Evolutionary conservation across 2,329 filamentous ascomycete genomes (phyloP).

Genomic region (Arthrobotrys sphaeroides): DNA sequence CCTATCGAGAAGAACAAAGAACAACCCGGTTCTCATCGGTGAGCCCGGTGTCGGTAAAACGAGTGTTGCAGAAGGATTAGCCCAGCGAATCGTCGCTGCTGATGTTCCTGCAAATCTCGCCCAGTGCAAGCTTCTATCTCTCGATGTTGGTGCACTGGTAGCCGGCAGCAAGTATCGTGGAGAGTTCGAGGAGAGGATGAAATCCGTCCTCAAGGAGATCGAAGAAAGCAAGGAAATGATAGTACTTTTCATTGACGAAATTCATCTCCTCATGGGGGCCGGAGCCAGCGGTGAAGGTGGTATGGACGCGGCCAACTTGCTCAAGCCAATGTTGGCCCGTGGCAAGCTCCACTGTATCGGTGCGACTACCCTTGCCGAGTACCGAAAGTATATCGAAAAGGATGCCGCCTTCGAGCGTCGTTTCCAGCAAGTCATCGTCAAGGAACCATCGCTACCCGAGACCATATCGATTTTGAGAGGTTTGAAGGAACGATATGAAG

Average conservation of each 20-base stretch:
- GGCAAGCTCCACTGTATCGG: slow-evolving; percentile 98
- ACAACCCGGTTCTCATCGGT: slow-evolving; percentile 97
- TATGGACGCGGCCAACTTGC: slow-evolving; percentile 97
- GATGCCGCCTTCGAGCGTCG: slow-evolving; percentile 97
- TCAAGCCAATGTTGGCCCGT: slow-evolving; percentile 97
- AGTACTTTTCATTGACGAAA: slow-evolving; percentile 97
- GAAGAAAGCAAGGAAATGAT: slow-evolving; percentile 95
- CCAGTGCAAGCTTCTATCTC: slow-evolving; percentile 84
- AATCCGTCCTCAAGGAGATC: slow-evolving; percentile 97
- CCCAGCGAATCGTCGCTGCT: slow-evolving; percentile 92
- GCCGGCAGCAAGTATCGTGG: slow-evolving; percentile 98
- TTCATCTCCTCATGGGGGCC: slow-evolving; percentile 97
- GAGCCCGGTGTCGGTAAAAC: slow-evolving; percentile 99
- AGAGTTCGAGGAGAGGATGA: slow-evolving; percentile 99
- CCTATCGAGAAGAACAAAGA: slow-evolving; percentile 91
- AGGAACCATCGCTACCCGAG: slow-evolving; percentile 87
- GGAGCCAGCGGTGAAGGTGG: slow-evolving; percentile 93
- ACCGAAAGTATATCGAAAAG: slow-evolving; percentile 99
- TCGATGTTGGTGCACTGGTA: slow-evolving; percentile 93
- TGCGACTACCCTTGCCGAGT: slow-evolving; percentile 92
- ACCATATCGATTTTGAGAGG: slow-evolving; percentile 98
- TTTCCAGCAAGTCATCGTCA: slow-evolving; percentile 97
- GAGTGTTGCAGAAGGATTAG: slow-evolving; percentile 94
- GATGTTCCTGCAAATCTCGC: slow-evolving; percentile 96
- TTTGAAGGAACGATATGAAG: slow-evolving; percentile 96